These are phyloP conservation scores for Endotrypanum monterogeii DNA, from an alignment of 208 protist genomes.

Conservation along the genomic window DNA sequence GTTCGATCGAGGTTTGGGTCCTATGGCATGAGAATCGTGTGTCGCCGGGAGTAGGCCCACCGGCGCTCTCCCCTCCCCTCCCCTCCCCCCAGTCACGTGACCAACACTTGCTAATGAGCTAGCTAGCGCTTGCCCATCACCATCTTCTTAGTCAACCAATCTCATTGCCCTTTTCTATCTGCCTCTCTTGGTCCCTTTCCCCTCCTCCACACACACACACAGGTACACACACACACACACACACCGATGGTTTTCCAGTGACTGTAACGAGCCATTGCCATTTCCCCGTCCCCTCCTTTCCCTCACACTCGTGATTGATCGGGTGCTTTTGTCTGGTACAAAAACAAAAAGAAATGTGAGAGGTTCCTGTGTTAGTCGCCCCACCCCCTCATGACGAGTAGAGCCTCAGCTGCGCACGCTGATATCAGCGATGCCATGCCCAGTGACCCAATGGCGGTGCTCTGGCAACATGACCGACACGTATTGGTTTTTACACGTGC, in stretches of 20 bases:
- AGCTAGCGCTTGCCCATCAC: too few species aligned
- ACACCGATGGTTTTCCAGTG: neutral
- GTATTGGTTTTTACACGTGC: slow-evolving; percentile 87
- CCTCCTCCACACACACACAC: neutral
- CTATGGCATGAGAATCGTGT: slow-evolving; percentile 2
- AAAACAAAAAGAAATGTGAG: too few species aligned
- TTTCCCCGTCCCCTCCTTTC: neutral
- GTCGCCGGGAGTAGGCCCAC: neutral
- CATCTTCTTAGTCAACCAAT: too few species aligned
- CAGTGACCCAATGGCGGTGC: slow-evolving; percentile 13
- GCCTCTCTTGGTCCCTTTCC: neutral
- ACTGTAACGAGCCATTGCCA: too few species aligned
- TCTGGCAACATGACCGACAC: slow-evolving; percentile 60
- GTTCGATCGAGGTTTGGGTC: slow-evolving; percentile 17
- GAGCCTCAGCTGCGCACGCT: neutral
- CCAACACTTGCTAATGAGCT: too few species aligned
- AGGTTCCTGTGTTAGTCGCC: neutral
- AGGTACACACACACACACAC: neutral
- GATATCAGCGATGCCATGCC: too few species aligned
- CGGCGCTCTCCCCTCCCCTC: slow-evolving; percentile 30
- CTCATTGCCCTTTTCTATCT: too few species aligned
- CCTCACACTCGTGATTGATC: neutral
- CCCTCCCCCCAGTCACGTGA: too few species aligned
- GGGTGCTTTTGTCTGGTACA: neutral
- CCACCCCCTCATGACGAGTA: neutral